These are phyloP conservation scores for Hyphodiscus sp. DNA, from an alignment of 2,329 filamentous ascomycete species.

Conservation along the genomic window DNA sequence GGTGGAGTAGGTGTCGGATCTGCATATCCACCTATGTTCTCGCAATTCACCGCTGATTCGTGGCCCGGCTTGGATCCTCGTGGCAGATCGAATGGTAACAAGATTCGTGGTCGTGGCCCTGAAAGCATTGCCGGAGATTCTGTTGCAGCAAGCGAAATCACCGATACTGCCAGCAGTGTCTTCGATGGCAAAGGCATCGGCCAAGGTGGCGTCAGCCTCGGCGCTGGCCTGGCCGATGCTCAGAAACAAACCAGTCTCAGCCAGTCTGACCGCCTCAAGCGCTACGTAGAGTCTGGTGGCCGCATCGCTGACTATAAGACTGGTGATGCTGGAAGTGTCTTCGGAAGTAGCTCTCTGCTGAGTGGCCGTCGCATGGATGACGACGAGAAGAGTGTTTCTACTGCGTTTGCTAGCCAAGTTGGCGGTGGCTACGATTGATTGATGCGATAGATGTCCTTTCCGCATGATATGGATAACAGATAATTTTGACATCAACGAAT, in stretches of 20 bases:
- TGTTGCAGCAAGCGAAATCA: constrained; percentile 83
- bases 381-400: constrained; percentile 92
- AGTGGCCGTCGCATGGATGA: constrained; percentile 59
- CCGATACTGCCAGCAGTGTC: constrained; percentile 74
- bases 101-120: constrained; percentile 59
- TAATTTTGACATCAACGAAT: background rate
- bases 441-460: background rate
- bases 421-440: constrained; percentile 42
- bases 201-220: constrained; percentile 82
- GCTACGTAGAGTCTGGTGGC: constrained; percentile 83
- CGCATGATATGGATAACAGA: constrained; percentile 1
- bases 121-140: constrained; percentile 88
- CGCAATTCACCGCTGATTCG: constrained; percentile 73
- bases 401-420: constrained; percentile 92
- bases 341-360: constrained; percentile 49
- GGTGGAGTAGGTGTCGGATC: constrained; percentile 73
- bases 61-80: constrained; percentile 76
- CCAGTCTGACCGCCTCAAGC: constrained; percentile 86
- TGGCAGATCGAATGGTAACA: constrained; percentile 58
- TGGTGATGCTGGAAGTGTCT: constrained; percentile 58
- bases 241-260: constrained; percentile 68
- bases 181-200: constrained; percentile 68
- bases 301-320: constrained; percentile 51
- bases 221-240: constrained; percentile 68
- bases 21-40: constrained; percentile 93